Evolutionary conservation across 2,329 filamentous ascomycete species (phyloP).

Genomic region (Harringtonia lauricola): DNA sequence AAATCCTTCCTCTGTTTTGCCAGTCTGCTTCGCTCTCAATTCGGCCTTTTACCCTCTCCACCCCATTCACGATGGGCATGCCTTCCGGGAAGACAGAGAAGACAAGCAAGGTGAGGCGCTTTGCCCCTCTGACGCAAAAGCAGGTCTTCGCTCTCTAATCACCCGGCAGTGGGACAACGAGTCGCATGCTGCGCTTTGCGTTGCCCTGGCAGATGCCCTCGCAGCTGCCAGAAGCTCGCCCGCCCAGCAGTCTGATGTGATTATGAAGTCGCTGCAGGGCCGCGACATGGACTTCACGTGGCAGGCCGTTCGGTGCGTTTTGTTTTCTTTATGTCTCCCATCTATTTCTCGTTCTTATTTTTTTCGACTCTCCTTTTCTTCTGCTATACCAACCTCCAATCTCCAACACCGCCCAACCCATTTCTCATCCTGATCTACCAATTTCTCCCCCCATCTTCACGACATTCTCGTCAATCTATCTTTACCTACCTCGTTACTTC

Average conservation of each 20-base stretch:
- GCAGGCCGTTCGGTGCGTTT: slow-evolving; percentile 32
- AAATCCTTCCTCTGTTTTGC: too few species aligned
- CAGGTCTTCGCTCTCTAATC: not conserved
- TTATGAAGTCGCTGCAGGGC: slow-evolving; percentile 22
- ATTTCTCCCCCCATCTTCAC: not conserved
- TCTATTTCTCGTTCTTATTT: not conserved
- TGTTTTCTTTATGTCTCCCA: slow-evolving; percentile 1
- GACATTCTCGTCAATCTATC: not conserved
- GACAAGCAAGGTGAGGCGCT: too few species aligned
- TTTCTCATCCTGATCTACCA: not conserved
- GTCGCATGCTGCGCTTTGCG: slow-evolving; percentile 13
- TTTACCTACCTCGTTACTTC: not conserved
- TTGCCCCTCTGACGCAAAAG: slow-evolving; percentile 4
- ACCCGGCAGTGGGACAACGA: slow-evolving; percentile 14
- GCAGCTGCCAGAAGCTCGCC: slow-evolving; percentile 3
- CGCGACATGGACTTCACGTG: slow-evolving; percentile 23
- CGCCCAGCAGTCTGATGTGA: slow-evolving; percentile 17
- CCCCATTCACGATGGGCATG: not conserved
- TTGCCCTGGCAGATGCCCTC: slow-evolving; percentile 11
- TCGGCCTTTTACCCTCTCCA: too few species aligned
- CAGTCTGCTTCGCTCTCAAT: too few species aligned
- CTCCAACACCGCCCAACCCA: not conserved
- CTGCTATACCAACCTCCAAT: not conserved
- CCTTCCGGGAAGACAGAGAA: not conserved
- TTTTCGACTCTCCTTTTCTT: not conserved